Conservation (phyloP, 495 filamentous ascomycete genomes). For the Talaromyces adpressus region DNA sequence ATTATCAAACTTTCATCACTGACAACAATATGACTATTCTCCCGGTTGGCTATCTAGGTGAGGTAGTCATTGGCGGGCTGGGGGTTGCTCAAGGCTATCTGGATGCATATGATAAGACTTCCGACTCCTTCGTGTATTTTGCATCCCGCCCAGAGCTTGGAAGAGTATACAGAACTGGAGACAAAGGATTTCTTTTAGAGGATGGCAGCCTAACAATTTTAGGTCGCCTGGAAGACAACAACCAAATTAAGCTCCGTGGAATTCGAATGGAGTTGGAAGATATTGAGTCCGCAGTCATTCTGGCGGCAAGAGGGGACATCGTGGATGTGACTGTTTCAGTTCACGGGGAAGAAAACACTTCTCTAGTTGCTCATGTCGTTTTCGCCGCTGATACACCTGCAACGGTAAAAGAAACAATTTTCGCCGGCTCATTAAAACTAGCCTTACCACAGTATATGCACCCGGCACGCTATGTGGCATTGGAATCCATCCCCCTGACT, state of each 20-base stretch:
- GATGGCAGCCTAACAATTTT: slow-evolving; percentile 22
- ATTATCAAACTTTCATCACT: slow-evolving; percentile 37
- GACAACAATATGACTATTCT: slow-evolving; percentile 28
- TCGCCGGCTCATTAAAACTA: slow-evolving; percentile 9
- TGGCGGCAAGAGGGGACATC: slow-evolving; percentile 16
- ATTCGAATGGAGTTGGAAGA: slow-evolving; percentile 44
- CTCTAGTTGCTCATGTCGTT: slow-evolving; percentile 31
- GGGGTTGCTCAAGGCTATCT: slow-evolving; percentile 35
- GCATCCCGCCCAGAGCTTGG: slow-evolving; percentile 11
- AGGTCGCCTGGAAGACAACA: slow-evolving; percentile 35
- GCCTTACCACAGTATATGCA: slow-evolving; percentile 41
- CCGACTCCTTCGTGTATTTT: slow-evolving; percentile 26
- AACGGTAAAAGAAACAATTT: neutral
- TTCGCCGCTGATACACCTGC: neutral
- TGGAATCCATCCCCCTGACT: slow-evolving; percentile 33
- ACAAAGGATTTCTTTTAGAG: slow-evolving; percentile 20
- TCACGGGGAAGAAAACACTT: slow-evolving; percentile 11
- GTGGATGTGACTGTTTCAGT: slow-evolving; percentile 27
- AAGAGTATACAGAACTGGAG: slow-evolving; percentile 33
- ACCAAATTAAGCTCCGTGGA: slow-evolving; percentile 44
- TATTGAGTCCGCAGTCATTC: slow-evolving; percentile 27
- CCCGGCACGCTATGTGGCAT: slow-evolving; percentile 26
- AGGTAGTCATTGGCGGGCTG: slow-evolving; percentile 36
- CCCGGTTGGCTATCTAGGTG: slow-evolving; percentile 30
- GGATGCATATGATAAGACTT: slow-evolving; percentile 19